These are phyloP conservation scores for Erucastrum elatum DNA, from an alignment of 345 rosid species.

Conservation along the genomic window DNA sequence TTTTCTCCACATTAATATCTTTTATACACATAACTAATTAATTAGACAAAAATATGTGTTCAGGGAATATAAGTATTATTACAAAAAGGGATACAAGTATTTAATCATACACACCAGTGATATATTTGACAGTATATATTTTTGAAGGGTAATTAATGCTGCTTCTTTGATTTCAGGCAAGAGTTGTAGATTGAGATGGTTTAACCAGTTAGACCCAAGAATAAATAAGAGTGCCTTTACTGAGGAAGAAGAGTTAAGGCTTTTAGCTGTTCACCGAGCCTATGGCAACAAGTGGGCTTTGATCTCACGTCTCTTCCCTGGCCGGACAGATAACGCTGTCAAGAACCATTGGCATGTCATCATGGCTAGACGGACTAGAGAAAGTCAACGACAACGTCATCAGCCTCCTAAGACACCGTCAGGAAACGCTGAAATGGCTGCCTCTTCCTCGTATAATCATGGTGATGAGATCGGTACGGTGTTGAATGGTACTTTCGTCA, in stretches of 20 bases:
- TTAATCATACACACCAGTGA: neutral
- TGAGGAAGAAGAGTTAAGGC: conserved; percentile 88
- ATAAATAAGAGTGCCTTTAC: conserved; percentile 82
- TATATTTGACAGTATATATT: neutral
- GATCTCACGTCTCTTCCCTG: conserved; percentile 95
- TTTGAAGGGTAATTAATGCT: conserved; percentile 1
- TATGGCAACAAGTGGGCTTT: conserved; percentile 99
- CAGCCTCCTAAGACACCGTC: conserved; percentile 3
- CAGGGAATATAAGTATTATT: too few relatives aligned
- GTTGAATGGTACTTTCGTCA: conserved; percentile 12
- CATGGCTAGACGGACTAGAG: conserved; percentile 90
- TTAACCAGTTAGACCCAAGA: conserved; percentile 94
- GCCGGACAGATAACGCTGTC: conserved; percentile 95
- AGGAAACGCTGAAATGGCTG: conserved; percentile 17
- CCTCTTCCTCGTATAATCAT: conserved; percentile 24
- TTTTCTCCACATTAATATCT: neutral
- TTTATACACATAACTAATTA: neutral
- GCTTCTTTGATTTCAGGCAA: conserved; percentile 56
- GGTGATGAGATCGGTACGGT: conserved; percentile 16
- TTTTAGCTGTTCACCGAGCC: conserved; percentile 78
- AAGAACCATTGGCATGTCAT: conserved; percentile 99
- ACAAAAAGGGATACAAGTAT: neutral
- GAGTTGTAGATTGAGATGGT: conserved; percentile 98
- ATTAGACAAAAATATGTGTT: neutral
- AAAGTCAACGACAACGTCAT: conserved; percentile 37